phyloP scores from a whole-genome alignment of 805 yeast species.

The Yamadazyma scolyti region DNA sequence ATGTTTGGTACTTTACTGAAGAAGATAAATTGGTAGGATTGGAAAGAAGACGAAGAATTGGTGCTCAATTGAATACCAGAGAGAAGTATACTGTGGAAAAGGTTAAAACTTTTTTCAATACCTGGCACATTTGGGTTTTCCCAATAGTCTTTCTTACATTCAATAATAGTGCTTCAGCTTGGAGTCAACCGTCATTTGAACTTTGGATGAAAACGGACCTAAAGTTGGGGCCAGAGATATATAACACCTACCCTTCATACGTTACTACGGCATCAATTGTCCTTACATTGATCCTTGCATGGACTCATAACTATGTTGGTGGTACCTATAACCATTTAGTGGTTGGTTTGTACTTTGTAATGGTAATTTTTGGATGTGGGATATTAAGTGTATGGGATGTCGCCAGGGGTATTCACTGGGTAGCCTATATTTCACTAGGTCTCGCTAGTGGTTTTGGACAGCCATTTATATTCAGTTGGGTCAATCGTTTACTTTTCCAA shows the following conservation, averaged over 20 bases:
- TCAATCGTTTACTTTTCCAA: conserved; percentile 41
- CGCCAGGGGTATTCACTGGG: conserved; percentile 48
- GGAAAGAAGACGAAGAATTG: conserved; percentile 41
- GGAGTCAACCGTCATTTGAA: conserved; percentile 32
- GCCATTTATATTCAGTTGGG: conserved; percentile 56
- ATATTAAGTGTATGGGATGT: conserved; percentile 47
- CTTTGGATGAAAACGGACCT: conserved; percentile 33
- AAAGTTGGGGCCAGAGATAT: conserved; percentile 22
- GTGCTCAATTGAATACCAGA: conserved; percentile 40
- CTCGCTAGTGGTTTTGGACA: conserved; percentile 51
- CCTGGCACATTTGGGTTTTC: conserved; percentile 49
- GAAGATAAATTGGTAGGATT: conserved; percentile 41
- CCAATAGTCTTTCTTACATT: conserved; percentile 37
- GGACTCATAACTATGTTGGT: conserved; percentile 26
- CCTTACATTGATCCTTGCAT: conserved; percentile 20
- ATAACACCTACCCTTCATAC: conserved; percentile 30
- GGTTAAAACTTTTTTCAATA: conserved; percentile 38
- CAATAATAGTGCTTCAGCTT: conserved; percentile 31
- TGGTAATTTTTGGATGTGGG: conserved; percentile 39
- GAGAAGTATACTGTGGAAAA: conserved; percentile 37
- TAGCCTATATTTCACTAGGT: conserved; percentile 45
- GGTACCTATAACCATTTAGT: conserved; percentile 34
- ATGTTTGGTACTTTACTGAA: conserved; percentile 26
- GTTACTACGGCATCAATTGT: conserved; percentile 24
- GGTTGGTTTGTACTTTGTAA: conserved; percentile 33